Evolutionary conservation across 2,329 filamentous ascomycete species (phyloP), one percentile per base, ranked within the genome.

Genomic region (Leptographium radiaticola): DNA sequence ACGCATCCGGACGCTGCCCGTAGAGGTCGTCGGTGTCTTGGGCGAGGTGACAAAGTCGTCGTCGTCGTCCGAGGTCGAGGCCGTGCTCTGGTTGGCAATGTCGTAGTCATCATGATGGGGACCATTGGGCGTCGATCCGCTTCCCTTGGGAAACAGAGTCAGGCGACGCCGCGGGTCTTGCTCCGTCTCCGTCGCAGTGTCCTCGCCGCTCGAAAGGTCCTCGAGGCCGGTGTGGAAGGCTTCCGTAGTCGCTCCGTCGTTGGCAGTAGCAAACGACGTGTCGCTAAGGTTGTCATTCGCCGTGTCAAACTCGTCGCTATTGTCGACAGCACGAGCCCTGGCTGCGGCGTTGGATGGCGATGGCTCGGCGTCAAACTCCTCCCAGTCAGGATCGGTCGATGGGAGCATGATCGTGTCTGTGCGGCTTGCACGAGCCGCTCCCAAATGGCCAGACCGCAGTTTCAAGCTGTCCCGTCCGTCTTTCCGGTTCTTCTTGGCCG

Each of bases 191-290:
- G 89, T 95, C 49, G 86, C 73, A 4, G 70, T 75, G 60, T 89
- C 86, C 57, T 89, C 88, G 54, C 81, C 86, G 63, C 84, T 89
- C 16, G 77, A 77, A 52, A 82, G 69, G 25, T 88, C 86, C 62
- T 97, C 93, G 16, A 83, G 80, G n/a, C 87, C 89, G 5, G 91
- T 96, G 66, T 95, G 87, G 79, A 97, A 97, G 58, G 89, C 89
- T 61, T 97, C 91, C 12, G 89, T 95, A 69, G 95, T 90, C 0
- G 75, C 79, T 33, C 82, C 81, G 68, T 96, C 91, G 62, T 94
- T 87, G 30, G 80, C 80, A 1, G 80, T 83, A 63, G 82, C 79
- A 58, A 83, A 83, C 10, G 76, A 79, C 20, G 76, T 79, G 58
- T 84, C 81, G 59, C 75, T 81, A 18, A 53, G 54, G 1, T 79